Conservation (phyloP, 108 stramenopile species). For the Nannochloropsis gaditana region DNA sequence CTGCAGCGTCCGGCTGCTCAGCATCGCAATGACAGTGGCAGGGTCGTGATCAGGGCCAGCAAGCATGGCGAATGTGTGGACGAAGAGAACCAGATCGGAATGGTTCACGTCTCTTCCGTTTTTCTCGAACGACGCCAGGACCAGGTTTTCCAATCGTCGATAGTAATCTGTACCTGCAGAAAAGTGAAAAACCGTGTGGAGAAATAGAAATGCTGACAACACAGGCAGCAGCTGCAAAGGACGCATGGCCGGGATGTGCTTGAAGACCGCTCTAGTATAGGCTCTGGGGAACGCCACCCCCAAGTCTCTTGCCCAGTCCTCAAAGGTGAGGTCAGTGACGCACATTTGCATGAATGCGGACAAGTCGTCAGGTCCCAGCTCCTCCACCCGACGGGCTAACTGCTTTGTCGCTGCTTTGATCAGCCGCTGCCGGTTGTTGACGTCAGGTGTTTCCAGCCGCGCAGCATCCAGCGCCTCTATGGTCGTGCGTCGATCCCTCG, state of each 20-base stretch:
- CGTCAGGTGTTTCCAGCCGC: background rate
- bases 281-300: background rate
- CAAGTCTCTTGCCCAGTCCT: background rate
- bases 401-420: background rate
- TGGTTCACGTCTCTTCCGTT: background rate
- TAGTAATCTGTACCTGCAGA: background rate
- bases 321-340: background rate
- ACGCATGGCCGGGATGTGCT: background rate
- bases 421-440: constrained; percentile 1
- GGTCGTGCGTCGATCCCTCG: background rate
- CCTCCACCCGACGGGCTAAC: background rate
- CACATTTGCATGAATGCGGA: constrained; percentile 17
- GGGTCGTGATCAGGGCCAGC: constrained; percentile 5
- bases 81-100: background rate
- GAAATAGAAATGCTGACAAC: background rate
- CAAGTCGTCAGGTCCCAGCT: background rate
- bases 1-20: background rate
- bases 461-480: background rate
- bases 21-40: background rate
- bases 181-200: constrained; percentile 9
- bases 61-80: background rate
- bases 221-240: background rate
- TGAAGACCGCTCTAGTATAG: background rate
- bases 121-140: background rate
- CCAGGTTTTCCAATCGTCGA: background rate